Evolutionary conservation across 2,329 filamentous ascomycete species (phyloP).

Genomic region (Sclerotinia borealis): DNA sequence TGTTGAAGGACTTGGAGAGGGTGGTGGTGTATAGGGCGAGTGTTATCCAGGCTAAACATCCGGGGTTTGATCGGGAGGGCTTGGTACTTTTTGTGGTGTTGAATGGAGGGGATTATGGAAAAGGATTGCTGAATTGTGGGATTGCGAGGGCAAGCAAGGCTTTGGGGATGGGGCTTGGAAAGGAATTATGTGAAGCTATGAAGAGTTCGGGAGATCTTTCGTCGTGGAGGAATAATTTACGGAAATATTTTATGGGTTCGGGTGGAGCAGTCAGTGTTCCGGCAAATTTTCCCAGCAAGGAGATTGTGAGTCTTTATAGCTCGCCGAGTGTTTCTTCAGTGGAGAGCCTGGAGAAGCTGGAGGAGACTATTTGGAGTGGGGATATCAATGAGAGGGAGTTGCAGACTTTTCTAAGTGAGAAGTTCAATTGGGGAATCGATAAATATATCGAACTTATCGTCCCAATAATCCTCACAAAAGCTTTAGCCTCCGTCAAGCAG

Average conservation of each 20-base stretch:
- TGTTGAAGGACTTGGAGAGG: constrained; percentile 1
- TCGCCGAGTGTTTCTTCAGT: constrained; percentile 9
- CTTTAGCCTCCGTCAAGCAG: not conserved
- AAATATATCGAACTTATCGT: constrained; percentile 13
- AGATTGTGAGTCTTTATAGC: constrained; percentile 12
- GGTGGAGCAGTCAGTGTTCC: constrained; percentile 8
- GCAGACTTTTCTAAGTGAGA: constrained; percentile 12
- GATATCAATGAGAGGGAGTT: constrained; percentile 9
- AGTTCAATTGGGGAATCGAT: constrained; percentile 16
- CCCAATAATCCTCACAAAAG: constrained; percentile 13
- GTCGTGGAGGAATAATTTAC: constrained; percentile 6
- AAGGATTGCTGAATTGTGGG: not conserved
- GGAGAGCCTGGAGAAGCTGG: not conserved
- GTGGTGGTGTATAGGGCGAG: constrained; percentile 14
- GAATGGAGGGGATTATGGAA: not conserved
- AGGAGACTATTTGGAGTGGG: not conserved
- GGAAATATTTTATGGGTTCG: not conserved
- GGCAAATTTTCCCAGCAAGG: constrained; percentile 8
- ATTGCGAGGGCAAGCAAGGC: not conserved
- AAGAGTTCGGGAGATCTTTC: not conserved
- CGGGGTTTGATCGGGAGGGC: constrained; percentile 4
- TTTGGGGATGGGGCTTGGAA: not conserved
- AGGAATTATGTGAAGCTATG: not conserved
- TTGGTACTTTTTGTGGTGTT: constrained; percentile 7
- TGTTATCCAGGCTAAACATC: constrained; percentile 6